Evolutionary conservation across 805 yeast genomes (phyloP), one percentile per base, ranked within the genome.

Genomic region (Scheffersomyces amazonensis): DNA sequence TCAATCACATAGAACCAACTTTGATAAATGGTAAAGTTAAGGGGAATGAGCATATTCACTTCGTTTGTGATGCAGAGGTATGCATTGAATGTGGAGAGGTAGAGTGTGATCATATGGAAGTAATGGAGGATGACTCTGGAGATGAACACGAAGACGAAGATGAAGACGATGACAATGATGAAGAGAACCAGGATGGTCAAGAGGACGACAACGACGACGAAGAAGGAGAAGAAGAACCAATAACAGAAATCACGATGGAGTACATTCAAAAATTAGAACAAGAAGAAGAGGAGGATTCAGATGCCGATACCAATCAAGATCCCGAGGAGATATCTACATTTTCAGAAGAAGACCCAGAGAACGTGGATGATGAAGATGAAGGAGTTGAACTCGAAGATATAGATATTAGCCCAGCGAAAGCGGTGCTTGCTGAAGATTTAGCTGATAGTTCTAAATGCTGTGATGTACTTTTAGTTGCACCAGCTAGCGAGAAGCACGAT

Each of bases 1-100:
- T 89, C 62, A 90, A 90, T 48, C 96, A 89, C 53, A 56, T 64
- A 30, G 57, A 70, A 5, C 71, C 79, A 59, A 24, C 37, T 5
- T 16, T 47, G 5, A 36, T 34, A 3, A 39, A 41, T 10, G 52
- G 40, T 13, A 40, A 41, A 5, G 34, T 52, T 2, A 39, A 46
- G 16, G 50, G 42, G 1, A 52, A 62, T 5, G 89, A 86, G 43
- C 70, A 76, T 48, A 88, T 81, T 8, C 83, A 81, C 58, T 87
- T 88, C 53, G 84, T 60, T 18, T 60, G 66, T 51, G 64, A 59
- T 42, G 60, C 58, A 3, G 37, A 41, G 2, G 58, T 64, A 2
- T 69, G 66, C 43, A 56, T 37, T 9, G 36, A 29, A 6, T 62
- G 68, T 49, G 71, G 69, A 3, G 66, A 62, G 25, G 42, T 42